Evolutionary conservation across 139 green algal genomes (phyloP).

Genomic region (Bryopsis sp.): DNA sequence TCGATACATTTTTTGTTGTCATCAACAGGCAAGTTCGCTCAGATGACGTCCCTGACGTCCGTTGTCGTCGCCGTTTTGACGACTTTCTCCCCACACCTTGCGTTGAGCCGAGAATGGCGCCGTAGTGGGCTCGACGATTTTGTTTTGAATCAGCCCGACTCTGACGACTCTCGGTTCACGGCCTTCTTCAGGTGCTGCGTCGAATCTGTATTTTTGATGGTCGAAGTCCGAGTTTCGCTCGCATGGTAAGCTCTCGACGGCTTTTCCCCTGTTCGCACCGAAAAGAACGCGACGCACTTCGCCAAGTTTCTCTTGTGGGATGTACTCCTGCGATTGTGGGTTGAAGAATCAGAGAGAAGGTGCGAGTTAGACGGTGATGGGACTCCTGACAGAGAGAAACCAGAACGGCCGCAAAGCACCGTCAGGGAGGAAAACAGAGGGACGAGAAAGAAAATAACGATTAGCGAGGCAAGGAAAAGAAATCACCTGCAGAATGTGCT

Average conservation of each 20-base stretch:
- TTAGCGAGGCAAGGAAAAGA: not conserved
- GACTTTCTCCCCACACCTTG: slow-evolving; percentile 21
- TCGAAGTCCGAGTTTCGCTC: too few species aligned
- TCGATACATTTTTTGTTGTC: not conserved
- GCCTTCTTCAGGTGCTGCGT: slow-evolving; percentile 69
- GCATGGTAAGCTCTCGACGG: too few species aligned
- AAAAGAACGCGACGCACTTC: slow-evolving; percentile 69
- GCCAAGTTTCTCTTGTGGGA: slow-evolving; percentile 53
- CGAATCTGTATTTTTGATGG: slow-evolving; percentile 64
- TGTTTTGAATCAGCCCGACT: slow-evolving; percentile 85
- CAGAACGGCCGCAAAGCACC: not conserved
- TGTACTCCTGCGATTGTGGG: slow-evolving; percentile 38
- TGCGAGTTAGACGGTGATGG: not conserved
- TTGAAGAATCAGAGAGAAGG: not conserved
- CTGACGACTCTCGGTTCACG: slow-evolving; percentile 55
- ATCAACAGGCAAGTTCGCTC: not conserved
- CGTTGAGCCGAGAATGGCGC: slow-evolving; percentile 72
- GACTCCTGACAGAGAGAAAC: not conserved
- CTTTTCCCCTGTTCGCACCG: slow-evolving; percentile 53
- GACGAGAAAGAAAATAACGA: not conserved
- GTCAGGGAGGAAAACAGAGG: not conserved
- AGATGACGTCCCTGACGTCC: too few species aligned
- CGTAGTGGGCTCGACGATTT: slow-evolving; percentile 62
- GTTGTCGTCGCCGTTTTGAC: not conserved
- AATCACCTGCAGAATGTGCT: slow-evolving; percentile 40